Conservation (phyloP, 169 alveolate species). For the Eimeria acervulina region DNA sequence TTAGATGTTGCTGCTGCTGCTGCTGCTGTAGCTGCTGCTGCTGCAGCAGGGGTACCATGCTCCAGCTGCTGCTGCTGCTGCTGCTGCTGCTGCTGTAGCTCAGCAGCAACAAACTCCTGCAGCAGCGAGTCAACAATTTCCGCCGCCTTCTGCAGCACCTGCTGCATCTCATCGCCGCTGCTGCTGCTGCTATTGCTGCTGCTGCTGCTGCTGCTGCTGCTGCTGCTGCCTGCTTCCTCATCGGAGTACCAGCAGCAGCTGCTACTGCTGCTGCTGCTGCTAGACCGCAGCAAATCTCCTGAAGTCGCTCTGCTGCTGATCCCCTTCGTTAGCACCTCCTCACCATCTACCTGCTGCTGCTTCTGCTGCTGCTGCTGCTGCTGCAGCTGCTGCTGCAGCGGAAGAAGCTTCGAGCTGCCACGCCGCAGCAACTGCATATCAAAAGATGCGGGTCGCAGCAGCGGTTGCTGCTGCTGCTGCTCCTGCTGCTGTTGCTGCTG, state of each 20-base stretch:
- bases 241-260: background rate
- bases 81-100: conserved; percentile 32
- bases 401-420: too few species aligned
- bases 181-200: conserved; percentile 57
- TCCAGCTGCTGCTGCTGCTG: conserved; percentile 30
- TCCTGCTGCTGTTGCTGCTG: conserved; percentile 19
- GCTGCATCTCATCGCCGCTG: background rate
- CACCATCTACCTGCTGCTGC: background rate
- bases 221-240: background rate
- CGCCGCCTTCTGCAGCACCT: background rate
- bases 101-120: background rate
- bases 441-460: too few species aligned
- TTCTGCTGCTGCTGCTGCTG: conserved; percentile 41
- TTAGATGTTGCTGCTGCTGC: conserved; percentile 19
- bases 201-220: conserved; percentile 57
- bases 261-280: conserved; percentile 49
- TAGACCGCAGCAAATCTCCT: background rate
- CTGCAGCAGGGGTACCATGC: conserved; percentile 42
- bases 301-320: conserved; percentile 34
- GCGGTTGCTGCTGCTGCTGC: conserved; percentile 12
- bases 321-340: background rate
- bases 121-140: background rate
- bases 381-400: conserved; percentile 33
- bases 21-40: conserved; percentile 10
- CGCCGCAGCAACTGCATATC: conserved; percentile 1